These are phyloP conservation scores for Pinguiococcus pyrenoidosus DNA, from an alignment of 108 stramenopile species.

Conservation along the genomic window DNA sequence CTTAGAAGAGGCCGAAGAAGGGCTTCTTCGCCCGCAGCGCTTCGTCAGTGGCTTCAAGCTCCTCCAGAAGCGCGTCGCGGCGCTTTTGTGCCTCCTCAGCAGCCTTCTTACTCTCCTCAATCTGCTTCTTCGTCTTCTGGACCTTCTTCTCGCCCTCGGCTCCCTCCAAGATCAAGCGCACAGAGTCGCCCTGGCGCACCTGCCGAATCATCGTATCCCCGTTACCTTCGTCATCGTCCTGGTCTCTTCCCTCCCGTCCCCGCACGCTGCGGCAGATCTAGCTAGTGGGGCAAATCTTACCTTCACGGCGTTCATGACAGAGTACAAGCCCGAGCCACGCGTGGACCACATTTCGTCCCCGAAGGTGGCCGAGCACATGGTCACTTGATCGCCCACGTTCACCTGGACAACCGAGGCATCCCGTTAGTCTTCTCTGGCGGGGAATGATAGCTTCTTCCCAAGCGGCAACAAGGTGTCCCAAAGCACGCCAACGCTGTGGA, in stretches of 20 bases:
- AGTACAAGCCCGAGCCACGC: slow-evolving; percentile 66
- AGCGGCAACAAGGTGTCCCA: too few relatives aligned
- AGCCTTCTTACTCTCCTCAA: too few relatives aligned
- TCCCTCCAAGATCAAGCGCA: background rate
- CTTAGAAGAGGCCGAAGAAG: slow-evolving; percentile 29
- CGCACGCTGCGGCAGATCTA: background rate
- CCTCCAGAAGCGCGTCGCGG: slow-evolving; percentile 12
- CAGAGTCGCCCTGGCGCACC: background rate
- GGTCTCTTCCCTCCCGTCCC: slow-evolving; percentile 14
- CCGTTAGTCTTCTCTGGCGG: too few relatives aligned
- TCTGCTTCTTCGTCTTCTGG: slow-evolving; percentile 3
- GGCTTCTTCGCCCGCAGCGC: slow-evolving; percentile 25
- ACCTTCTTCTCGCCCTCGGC: background rate
- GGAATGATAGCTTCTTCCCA: too few relatives aligned
- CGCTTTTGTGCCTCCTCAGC: too few relatives aligned
- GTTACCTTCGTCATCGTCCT: slow-evolving; percentile 4
- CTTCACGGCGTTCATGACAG: slow-evolving; percentile 74
- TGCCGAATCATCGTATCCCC: slow-evolving; percentile 2
- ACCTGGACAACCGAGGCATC: slow-evolving; percentile 23
- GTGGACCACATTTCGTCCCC: slow-evolving; percentile 87
- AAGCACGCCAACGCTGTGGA: too few relatives aligned
- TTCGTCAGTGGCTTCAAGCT: slow-evolving; percentile 21
- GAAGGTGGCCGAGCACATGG: slow-evolving; percentile 87
- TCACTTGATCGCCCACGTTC: slow-evolving; percentile 71
- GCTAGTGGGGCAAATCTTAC: slow-evolving; percentile 32